These are phyloP conservation scores for Cryptomeria japonica DNA, from an alignment of 75 land plant species.

Conservation along the genomic window DNA sequence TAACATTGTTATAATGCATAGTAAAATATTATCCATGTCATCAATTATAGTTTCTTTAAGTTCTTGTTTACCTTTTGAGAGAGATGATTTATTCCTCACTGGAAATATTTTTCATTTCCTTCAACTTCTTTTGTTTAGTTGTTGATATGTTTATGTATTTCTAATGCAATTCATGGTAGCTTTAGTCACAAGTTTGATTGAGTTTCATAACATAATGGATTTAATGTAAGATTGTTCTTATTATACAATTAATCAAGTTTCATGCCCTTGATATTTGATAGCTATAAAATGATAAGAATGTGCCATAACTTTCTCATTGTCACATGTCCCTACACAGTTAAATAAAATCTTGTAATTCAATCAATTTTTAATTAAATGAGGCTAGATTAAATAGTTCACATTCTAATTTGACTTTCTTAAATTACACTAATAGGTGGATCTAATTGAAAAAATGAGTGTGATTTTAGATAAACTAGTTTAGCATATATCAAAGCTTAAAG, in stretches of 20 bases:
- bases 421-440: no score
- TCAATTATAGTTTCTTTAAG: neutral
- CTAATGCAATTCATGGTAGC: neutral
- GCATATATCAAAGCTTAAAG: no score
- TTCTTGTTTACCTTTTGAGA: constrained; percentile 42
- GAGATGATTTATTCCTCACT: constrained; percentile 80
- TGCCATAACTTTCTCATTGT: constrained; percentile 52
- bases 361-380: neutral
- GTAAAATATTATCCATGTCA: neutral
- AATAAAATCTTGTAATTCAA: neutral
- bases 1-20: neutral
- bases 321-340: constrained; percentile 44
- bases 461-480: no score
- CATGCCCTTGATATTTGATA: constrained; percentile 60
- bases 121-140: constrained; percentile 56
- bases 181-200: constrained; percentile 9
- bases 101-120: constrained; percentile 72
- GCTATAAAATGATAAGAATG: constrained; percentile 54
- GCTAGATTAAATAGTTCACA: no score
- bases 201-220: neutral
- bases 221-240: constrained; percentile 14
- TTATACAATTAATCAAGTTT: constrained; percentile 45
- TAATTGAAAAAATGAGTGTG: no score
- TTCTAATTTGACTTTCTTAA: no score
- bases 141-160: neutral